Conservation (phyloP, 2,329 filamentous ascomycete species). For the Sporothrix euskadiensis region DNA sequence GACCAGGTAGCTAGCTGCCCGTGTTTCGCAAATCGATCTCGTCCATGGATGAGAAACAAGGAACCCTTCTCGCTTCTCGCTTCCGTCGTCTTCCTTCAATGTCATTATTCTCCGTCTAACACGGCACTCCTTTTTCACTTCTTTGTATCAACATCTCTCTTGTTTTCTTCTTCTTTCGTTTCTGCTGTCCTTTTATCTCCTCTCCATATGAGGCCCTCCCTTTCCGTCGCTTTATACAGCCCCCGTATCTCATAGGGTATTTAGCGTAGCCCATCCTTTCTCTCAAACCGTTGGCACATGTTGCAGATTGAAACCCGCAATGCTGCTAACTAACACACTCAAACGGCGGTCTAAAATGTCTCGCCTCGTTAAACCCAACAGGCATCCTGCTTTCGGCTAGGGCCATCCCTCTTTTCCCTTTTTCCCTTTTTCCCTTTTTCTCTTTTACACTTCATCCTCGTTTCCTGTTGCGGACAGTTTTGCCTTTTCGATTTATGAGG, state of each 20-base stretch:
- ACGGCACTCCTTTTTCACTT: not conserved
- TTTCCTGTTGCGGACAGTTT: not conserved
- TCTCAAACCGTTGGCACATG: not conserved
- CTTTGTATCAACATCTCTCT: not conserved
- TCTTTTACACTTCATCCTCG: not conserved
- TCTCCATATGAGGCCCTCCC: not conserved
- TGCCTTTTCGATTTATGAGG: not conserved
- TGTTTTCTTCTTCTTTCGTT: not conserved
- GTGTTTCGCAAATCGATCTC: constrained; percentile 13
- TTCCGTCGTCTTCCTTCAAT: not conserved
- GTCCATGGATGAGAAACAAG: not conserved
- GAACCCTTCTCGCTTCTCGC: not conserved
- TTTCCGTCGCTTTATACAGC: not conserved
- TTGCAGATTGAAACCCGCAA: constrained; percentile 11
- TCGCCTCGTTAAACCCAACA: constrained; percentile 10
- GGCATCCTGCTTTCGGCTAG: constrained; percentile 1
- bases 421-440: not conserved
- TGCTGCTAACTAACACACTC: not conserved
- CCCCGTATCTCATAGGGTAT: not conserved
- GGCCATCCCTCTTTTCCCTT: not conserved
- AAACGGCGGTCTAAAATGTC: constrained; percentile 17
- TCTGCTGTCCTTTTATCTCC: not conserved
- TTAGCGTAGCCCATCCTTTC: not conserved
- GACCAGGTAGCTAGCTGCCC: not conserved
- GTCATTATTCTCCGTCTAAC: not conserved